These are phyloP conservation scores for Fusarium sublunatum DNA, from an alignment of 2,329 filamentous ascomycete species.

Conservation along the genomic window DNA sequence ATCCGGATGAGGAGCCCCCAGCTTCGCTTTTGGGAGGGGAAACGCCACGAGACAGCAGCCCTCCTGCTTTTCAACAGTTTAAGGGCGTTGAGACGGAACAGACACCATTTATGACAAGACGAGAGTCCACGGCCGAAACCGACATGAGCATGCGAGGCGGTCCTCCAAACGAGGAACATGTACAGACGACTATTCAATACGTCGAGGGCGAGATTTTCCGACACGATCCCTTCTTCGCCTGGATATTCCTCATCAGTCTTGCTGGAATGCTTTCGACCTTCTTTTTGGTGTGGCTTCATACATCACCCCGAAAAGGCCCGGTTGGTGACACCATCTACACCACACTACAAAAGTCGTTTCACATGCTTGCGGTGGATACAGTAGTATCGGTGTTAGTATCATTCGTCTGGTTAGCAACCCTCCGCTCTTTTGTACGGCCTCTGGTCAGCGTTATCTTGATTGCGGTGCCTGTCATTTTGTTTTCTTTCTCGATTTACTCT, in stretches of 20 bases:
- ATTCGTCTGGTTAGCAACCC: slow-evolving; percentile 86
- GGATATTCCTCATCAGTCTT: slow-evolving; percentile 85
- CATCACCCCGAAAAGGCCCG: slow-evolving; percentile 75
- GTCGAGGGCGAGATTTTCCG: slow-evolving; percentile 76
- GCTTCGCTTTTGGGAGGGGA: slow-evolving; percentile 68
- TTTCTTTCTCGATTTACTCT: slow-evolving; percentile 91
- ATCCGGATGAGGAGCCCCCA: slow-evolving; percentile 68
- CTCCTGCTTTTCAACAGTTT: slow-evolving; percentile 73
- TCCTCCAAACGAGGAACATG: slow-evolving; percentile 51
- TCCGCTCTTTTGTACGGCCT: slow-evolving; percentile 88
- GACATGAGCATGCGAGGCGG: slow-evolving; percentile 58
- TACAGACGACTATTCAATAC: slow-evolving; percentile 61
- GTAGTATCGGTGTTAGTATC: slow-evolving; percentile 90
- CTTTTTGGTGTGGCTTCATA: slow-evolving; percentile 90
- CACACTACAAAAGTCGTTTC: slow-evolving; percentile 85
- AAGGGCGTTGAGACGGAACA: slow-evolving; percentile 53
- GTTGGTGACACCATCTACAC: slow-evolving; percentile 96
- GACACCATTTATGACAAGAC: slow-evolving; percentile 55
- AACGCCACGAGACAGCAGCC: slow-evolving; percentile 62
- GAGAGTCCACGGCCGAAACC: slow-evolving; percentile 59
- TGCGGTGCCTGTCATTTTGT: slow-evolving; percentile 84
- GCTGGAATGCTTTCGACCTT: slow-evolving; percentile 89
- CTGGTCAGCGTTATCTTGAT: slow-evolving; percentile 84
- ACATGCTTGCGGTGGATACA: slow-evolving; percentile 91
- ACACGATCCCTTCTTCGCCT: slow-evolving; percentile 93